A percentile compares a stretch with the other conserved stretches of the same genome.
phyloP scores from a whole-genome alignment of 805 yeast species.

The Grigorovia transvaalensis region DNA sequence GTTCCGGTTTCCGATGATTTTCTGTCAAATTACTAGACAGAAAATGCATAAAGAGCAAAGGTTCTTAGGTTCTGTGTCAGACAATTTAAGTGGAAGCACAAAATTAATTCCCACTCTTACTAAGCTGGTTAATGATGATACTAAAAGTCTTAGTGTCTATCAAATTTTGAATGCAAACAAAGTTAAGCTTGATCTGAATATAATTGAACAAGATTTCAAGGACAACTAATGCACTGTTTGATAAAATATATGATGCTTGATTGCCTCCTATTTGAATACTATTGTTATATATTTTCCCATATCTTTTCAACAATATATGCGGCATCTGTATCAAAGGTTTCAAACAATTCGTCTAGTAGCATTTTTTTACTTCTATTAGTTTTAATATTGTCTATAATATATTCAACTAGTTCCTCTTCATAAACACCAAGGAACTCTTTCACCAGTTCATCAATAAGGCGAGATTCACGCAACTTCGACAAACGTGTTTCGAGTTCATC shows the following conservation, averaged over 20 bases:
- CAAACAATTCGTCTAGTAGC: conserved; percentile 20
- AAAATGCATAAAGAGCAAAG: conserved; percentile 14
- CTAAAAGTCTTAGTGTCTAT: conserved; percentile 15
- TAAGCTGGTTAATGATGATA: conserved; percentile 12
- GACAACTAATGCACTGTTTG: neutral
- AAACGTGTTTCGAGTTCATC: conserved; percentile 13
- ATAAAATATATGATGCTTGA: neutral
- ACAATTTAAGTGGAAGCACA: conserved; percentile 16
- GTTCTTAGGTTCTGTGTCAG: conserved; percentile 21
- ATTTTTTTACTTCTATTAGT: conserved; percentile 15
- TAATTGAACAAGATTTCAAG: neutral
- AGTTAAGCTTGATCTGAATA: neutral
- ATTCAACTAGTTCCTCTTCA: conserved; percentile 26
- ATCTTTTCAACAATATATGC: conserved; percentile 18
- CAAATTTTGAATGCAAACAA: conserved; percentile 5
- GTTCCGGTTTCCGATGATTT: conserved; percentile 27
- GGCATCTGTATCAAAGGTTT: conserved; percentile 28
- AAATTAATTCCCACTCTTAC: conserved; percentile 17
- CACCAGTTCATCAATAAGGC: conserved; percentile 21
- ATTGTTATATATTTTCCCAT: conserved; percentile 15
- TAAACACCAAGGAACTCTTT: conserved; percentile 26
- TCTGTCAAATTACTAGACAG: conserved; percentile 18
- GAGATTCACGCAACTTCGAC: conserved; percentile 10
- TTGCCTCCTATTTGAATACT: neutral
- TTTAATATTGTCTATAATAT: conserved; percentile 22